Evolutionary conservation across 1,139 yeast species (phyloP).

Genomic region (Scheffersomyces illinoinensis): DNA sequence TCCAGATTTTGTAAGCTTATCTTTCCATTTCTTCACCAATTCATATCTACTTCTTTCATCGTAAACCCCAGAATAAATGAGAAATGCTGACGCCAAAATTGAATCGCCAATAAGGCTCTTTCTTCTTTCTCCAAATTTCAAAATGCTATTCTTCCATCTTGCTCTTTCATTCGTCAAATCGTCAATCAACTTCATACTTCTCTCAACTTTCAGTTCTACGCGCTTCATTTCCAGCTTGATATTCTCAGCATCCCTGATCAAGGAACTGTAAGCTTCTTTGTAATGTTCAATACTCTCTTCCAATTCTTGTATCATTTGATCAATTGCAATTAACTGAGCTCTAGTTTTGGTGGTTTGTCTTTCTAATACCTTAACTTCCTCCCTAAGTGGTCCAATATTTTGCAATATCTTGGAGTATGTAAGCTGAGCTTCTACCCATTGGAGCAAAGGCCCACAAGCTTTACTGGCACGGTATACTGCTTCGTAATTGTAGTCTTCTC

Average conservation of each 20-base stretch:
- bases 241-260: slow-evolving; percentile 76
- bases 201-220: slow-evolving; percentile 60
- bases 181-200: slow-evolving; percentile 65
- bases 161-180: slow-evolving; percentile 65
- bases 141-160: slow-evolving; percentile 71
- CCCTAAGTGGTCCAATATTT: slow-evolving; percentile 70
- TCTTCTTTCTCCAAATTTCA: slow-evolving; percentile 48
- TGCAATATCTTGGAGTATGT: slow-evolving; percentile 68
- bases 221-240: slow-evolving; percentile 68
- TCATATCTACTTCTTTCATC: slow-evolving; percentile 53
- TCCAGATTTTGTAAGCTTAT: slow-evolving; percentile 32
- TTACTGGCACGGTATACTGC: slow-evolving; percentile 86
- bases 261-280: slow-evolving; percentile 65
- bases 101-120: slow-evolving; percentile 63
- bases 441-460: slow-evolving; percentile 90
- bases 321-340: slow-evolving; percentile 72
- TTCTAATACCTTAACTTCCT: slow-evolving; percentile 65
- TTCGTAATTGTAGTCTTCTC: slow-evolving; percentile 68
- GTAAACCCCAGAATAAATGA: slow-evolving; percentile 61
- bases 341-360: slow-evolving; percentile 59
- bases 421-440: slow-evolving; percentile 90
- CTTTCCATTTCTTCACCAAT: slow-evolving; percentile 43
- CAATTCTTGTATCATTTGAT: slow-evolving; percentile 77
- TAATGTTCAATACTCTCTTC: slow-evolving; percentile 67
- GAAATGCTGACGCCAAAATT: slow-evolving; percentile 60